Conservation (phyloP, 1,139 yeast species). For the Candida tetrigidarum region DNA sequence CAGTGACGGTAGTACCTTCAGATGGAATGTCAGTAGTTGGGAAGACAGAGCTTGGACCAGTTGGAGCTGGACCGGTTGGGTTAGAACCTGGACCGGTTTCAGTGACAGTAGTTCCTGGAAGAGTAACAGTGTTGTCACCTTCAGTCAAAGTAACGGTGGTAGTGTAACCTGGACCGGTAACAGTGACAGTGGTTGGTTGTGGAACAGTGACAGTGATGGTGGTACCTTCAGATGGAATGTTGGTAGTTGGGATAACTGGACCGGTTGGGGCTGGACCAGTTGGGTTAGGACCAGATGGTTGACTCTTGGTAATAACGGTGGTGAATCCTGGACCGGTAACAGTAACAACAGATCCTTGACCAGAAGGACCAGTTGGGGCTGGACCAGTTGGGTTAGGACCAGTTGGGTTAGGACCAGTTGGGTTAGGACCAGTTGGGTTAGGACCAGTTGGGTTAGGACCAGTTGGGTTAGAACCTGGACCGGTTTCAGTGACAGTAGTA, state of each 20-base stretch:
- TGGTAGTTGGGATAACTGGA: slow-evolving; percentile 2
- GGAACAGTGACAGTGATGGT: slow-evolving; percentile 7
- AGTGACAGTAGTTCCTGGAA: background rate
- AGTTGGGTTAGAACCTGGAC: background rate
- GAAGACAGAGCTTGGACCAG: slow-evolving; percentile 2
- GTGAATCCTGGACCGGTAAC: slow-evolving; percentile 5
- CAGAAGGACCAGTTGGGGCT: slow-evolving; percentile 1
- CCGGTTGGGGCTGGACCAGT: background rate
- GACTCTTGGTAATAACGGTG: slow-evolving; percentile 1
- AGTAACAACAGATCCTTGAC: slow-evolving; percentile 5
- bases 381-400: background rate
- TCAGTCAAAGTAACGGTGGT: background rate
- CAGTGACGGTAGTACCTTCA: slow-evolving; percentile 4
- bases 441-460: background rate
- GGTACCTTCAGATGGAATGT: background rate
- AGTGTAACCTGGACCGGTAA: slow-evolving; percentile 1
- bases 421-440: background rate
- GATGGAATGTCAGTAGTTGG: slow-evolving; percentile 1
- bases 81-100: background rate
- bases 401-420: background rate
- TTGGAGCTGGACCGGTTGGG: slow-evolving; percentile 1
- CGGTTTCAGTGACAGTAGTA: background rate
- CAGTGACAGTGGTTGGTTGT: slow-evolving; percentile 1
- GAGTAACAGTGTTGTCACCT: slow-evolving; percentile 1
- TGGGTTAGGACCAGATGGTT: background rate